Evolutionary conservation across 768 basidiomycete genomes (phyloP), one percentile per base, ranked within the genome.

Genomic region (Infundibulicybe gibba): DNA sequence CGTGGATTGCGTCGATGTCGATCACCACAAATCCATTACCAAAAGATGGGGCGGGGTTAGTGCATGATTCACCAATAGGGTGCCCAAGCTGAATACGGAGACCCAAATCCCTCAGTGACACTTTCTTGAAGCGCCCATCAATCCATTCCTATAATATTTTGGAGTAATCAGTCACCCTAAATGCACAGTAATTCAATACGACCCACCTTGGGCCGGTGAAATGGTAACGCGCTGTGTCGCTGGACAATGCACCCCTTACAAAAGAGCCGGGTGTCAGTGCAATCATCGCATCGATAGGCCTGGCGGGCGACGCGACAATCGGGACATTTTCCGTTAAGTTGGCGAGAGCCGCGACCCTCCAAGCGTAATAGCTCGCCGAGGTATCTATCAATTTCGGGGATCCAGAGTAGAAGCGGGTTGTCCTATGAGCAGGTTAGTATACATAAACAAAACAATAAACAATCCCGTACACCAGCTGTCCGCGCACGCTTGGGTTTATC

Each of bases 11-110:
- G 47, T 61, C 58, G 3, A 32, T 38, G 20, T 61, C 48, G 10
- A 69, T 51, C 6, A 70, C 49, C 0, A 56, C 30, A 48, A 70
- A 67, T 21, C 60, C 50, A 21, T 57, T 49, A 10, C 48, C 25
- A 5, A 16, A 38, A 1, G 49, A 32, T 2, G 1, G 9, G 2
- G 47, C n/a, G 1, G 60, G 54, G 40, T 40, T 48, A 0, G 17
- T 20, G 43, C 67, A 67, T 2, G 1, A 0, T 5, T 50, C 25
- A 17, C 47, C 46, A 6, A 30, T 14, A 6, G 40, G 25, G 19
- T 64, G 62, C 0, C 62, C 63, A 10, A 63, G 51, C 45, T 61
- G 59, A 13, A 56, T 44, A 3, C 43, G 35, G 3, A 60, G 48
- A 5, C 59, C 57, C 4, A 58, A 19, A 1, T 17, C 17, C 38